A percentile compares a stretch with the other conserved stretches of the same genome.
Conservation (phyloP, 2,329 filamentous ascomycete genomes). For the Fusarium udum region DNA sequence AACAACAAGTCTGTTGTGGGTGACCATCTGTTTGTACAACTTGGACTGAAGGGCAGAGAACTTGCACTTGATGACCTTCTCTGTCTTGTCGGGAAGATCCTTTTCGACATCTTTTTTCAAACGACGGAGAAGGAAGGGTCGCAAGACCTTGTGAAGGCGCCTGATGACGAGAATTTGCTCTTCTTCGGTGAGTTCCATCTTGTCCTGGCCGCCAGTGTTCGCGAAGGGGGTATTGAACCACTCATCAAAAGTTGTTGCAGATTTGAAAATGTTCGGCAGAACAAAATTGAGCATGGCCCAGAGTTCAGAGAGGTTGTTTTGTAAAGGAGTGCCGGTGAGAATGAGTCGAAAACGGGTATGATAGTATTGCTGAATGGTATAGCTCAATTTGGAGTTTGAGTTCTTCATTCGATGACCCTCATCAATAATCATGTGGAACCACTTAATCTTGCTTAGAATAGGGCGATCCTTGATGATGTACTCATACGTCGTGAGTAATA, state of each 20-base stretch:
- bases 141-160: conserved; percentile 95
- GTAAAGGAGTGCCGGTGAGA: conserved; percentile 93
- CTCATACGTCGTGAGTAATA: conserved; percentile 96
- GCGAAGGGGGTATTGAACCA: conserved; percentile 99
- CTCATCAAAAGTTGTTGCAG: conserved; percentile 97
- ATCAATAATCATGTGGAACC: conserved; percentile 99
- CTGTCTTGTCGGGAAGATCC: conserved; percentile 97
- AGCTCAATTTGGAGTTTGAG: conserved; percentile 92
- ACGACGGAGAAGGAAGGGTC: conserved; percentile 96
- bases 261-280: conserved; percentile 98
- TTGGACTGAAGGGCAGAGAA: conserved; percentile 94
- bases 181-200: conserved; percentile 99
- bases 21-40: conserved; percentile 97
- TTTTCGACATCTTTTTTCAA: conserved; percentile 99
- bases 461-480: conserved; percentile 99
- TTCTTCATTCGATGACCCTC: conserved; percentile 99
- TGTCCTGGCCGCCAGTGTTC: conserved; percentile 96
- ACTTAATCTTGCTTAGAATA: conserved; percentile 96
- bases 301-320: conserved; percentile 95
- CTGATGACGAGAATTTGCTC: conserved; percentile 98
- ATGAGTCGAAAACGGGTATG: conserved; percentile 94
- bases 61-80: conserved; percentile 99
- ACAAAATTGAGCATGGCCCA: conserved; percentile 99
- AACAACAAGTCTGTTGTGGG: conserved; percentile 92
- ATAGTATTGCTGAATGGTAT: conserved; percentile 95